Evolutionary conservation across 306 rosid genomes (phyloP), one percentile per base, ranked within the genome.

Genomic region (Argentina anserina): DNA sequence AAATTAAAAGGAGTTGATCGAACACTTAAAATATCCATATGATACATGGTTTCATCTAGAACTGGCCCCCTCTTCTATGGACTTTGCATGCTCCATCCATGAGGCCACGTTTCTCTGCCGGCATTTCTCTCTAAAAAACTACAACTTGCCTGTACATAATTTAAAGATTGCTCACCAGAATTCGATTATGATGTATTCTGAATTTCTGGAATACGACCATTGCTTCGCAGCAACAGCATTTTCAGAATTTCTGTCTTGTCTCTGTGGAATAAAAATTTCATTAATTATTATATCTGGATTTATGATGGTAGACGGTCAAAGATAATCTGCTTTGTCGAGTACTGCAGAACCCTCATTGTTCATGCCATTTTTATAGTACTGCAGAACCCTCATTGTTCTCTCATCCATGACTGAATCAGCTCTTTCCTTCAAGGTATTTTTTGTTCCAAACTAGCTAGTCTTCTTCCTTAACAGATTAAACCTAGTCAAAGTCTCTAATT

Each of bases 231-330:
- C 63, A 46, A 29, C 41, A 45, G 0, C 31, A 18, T 31, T 14
- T 69, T 33, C 3, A 4, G 8, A n/a, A 3, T 3, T 41, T 11
- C 3, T 33, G 0, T 31, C n/a, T 34, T 61, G 18, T 61, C 2
- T 34, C 0, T 34, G 36, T 7, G 10, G 65, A 59, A 12, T 58
- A 58, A 5, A 58, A 2, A 0, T 58, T 28, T 13, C 4, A 25
- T 11, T 13, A 4, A 29, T 6, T 53, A 6, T 7, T 55, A 23
- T 53, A 3, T 33, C 3, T 12, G 31, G 40, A 20, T 34, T 53
- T 52, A 55, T 23, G 26, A 34, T 12, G 11, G 10, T 31, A 21
- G 21, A 31, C 7, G 68, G 76, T 72, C 76, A 72, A 72, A 72
- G 9, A 28, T 12, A 11, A 72, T 72, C 9, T 42, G 67, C 69